Conservation (phyloP, 73 alveolate species). For the Paramecium sexaurelia region DNA sequence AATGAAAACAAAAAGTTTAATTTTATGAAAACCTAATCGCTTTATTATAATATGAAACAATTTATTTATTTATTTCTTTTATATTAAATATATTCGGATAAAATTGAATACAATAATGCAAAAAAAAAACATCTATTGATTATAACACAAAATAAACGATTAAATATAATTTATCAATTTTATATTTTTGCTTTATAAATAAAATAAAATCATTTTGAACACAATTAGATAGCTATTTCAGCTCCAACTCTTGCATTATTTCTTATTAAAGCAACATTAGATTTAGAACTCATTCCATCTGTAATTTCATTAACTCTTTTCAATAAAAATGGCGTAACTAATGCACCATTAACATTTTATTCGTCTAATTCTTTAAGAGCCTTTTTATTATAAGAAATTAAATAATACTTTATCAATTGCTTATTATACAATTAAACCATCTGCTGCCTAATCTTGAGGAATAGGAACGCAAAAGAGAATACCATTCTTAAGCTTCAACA, state of each 20-base stretch:
- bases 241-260: constrained; percentile 94
- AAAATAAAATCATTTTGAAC: not conserved
- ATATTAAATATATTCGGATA: too few relatives aligned
- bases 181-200: not conserved
- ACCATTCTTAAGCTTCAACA: constrained; percentile 79
- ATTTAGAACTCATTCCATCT: constrained; percentile 84
- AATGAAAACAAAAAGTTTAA: too few relatives aligned
- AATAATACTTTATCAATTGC: constrained; percentile 82
- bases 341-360: constrained; percentile 79
- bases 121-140: too few relatives aligned
- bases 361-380: constrained; percentile 72
- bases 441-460: constrained; percentile 81
- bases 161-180: not conserved
- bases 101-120: too few relatives aligned
- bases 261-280: constrained; percentile 85
- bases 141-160: too few relatives aligned
- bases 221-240: constrained; percentile 79
- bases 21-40: too few relatives aligned
- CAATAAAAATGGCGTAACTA: constrained; percentile 89
- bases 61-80: too few relatives aligned
- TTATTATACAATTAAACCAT: constrained; percentile 69
- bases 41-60: too few relatives aligned
- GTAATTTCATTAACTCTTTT: constrained; percentile 90
- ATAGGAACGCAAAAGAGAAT: constrained; percentile 87
- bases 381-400: constrained; percentile 71